phyloP scores from a whole-genome alignment of 192 early-diverging fungal genomes.

The Umbelopsis sp. region DNA sequence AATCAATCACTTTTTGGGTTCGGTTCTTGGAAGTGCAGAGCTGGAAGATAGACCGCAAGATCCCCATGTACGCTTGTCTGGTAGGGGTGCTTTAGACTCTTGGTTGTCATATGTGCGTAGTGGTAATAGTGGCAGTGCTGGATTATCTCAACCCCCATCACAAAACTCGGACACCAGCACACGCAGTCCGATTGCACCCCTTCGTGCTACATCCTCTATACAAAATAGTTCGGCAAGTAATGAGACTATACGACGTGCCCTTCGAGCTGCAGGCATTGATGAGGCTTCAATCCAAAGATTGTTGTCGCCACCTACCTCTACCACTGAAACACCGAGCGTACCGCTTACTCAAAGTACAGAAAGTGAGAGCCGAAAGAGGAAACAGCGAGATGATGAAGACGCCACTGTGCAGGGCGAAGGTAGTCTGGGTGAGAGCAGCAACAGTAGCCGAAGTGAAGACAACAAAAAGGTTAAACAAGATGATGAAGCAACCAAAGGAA shows the following conservation, averaged over 20 bases:
- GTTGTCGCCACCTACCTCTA: not conserved
- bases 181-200: not conserved
- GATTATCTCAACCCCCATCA: not conserved
- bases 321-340: not conserved
- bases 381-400: not conserved
- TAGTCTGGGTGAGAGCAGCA: not conserved
- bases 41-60: conserved; percentile 8
- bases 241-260: conserved; percentile 8
- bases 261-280: conserved; percentile 7
- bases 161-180: not conserved
- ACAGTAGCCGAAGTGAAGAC: not conserved
- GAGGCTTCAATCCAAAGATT: not conserved
- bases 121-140: not conserved
- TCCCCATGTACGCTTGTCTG: not conserved
- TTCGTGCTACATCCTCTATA: not conserved
- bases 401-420: not conserved
- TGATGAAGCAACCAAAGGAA: not conserved
- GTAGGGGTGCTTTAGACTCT: conserved; percentile 1
- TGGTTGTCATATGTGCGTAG: conserved; percentile 10
- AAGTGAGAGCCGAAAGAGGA: not conserved
- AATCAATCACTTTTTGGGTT: conserved; percentile 36
- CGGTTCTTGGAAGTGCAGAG: conserved; percentile 33
- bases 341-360: not conserved
- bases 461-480: not conserved
- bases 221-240: conserved; percentile 11